phyloP scores from a whole-genome alignment of 305 asterid species.

The Solanum aculeatissimum region DNA sequence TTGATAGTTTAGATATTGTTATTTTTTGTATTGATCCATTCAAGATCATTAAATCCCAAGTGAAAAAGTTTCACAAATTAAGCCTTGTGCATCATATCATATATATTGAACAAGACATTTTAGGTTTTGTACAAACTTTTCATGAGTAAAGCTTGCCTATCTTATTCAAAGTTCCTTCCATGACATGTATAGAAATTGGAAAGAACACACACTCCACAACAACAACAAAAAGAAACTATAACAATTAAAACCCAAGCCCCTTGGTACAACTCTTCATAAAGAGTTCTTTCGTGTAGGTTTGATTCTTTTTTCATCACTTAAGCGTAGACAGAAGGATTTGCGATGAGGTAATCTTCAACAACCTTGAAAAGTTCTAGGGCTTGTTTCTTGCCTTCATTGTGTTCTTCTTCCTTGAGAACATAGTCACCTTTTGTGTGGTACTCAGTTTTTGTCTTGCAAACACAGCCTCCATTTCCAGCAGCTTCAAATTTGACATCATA shows the following conservation, averaged over 20 bases:
- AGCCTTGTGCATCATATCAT: background rate
- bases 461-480: conserved; percentile 7
- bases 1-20: background rate
- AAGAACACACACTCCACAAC: background rate
- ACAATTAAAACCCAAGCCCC: background rate
- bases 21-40: background rate
- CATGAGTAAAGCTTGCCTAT: background rate
- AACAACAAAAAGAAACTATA: background rate
- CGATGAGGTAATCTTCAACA: conserved; percentile 14
- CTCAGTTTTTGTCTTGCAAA: background rate
- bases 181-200: background rate
- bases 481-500: conserved; percentile 12
- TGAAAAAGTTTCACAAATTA: background rate
- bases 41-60: background rate
- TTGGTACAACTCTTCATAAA: background rate
- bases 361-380: conserved; percentile 14
- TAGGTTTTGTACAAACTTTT: background rate
- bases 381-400: background rate
- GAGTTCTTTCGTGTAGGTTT: background rate
- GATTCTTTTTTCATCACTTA: background rate
- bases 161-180: background rate
- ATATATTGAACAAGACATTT: background rate
- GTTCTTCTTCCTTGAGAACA: conserved; percentile 1
- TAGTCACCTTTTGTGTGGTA: conserved; percentile 4
- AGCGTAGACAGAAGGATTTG: conserved; percentile 9